Base-by-base conservation (phyloP, 768 basidiomycete species). In the Saitozyma podzolica region DNA sequence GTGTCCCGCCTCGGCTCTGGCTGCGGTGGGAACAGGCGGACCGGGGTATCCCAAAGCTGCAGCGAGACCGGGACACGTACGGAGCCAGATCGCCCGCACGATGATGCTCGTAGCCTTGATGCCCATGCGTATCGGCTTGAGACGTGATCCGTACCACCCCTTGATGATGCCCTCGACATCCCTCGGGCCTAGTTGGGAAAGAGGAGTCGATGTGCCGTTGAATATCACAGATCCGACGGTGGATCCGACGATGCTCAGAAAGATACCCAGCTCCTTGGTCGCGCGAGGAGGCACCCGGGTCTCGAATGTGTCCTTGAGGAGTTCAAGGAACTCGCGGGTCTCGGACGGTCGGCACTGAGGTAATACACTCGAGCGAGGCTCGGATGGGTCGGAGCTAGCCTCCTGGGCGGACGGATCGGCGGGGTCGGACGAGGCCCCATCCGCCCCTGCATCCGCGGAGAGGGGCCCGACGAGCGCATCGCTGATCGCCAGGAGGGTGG, bases 401-500 rank as follows among this genome's bases (percentile, higher is more conserved):
- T 5, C 29, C 29, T 29, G 29, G 29, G 29, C 5, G 29, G 29
- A 2, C 29, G 29, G 5, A 29, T 29, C 5, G 16, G 58, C 58
- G 2, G 58, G 58, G 41, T 41, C 41, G 40, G 16, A 14, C 9
- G 58, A 59, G 7, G 58, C 50, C 40, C 52, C 52, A 9, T 37
- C 40, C 17, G 50, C 39, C 16, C 50, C 40, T 11, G 58, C 13
- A 40, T 59, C 37, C 8, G 56, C 16, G 20, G 58, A 51, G 8
- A 29, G 29, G n/a, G 58, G 49, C 14, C 58, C 58, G 50, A 52
- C 50, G 16, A 59, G 11, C 13, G 16, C 58, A 40, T 59, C 58
- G 29, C 50, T 50, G 49, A 59, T 51, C 8, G 58, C 58, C 49
- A 59, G 58, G 40, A 59, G 58, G 47, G 58, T 59, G 40, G 14